These are phyloP conservation scores for Epichloe hybrida DNA, from an alignment of 2,329 filamentous ascomycete species.

Conservation along the genomic window DNA sequence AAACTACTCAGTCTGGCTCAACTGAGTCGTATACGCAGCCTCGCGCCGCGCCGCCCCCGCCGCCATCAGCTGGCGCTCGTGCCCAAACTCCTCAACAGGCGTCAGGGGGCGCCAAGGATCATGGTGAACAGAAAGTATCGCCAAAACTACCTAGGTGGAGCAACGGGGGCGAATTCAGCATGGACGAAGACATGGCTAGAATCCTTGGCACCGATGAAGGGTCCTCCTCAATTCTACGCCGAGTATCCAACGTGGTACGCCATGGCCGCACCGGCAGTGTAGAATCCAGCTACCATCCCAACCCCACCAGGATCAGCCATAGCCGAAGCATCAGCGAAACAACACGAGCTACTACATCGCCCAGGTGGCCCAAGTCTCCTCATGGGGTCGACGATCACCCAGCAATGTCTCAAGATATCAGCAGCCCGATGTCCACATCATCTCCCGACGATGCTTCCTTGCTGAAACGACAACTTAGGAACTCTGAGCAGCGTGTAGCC, in stretches of 20 bases:
- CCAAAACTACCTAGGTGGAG: conserved; percentile 63
- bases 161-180: conserved; percentile 71
- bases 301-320: conserved; percentile 33
- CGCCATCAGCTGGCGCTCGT: conserved; percentile 15
- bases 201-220: conserved; percentile 69
- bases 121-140: conserved; percentile 37
- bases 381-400: conserved; percentile 38
- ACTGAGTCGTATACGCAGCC: conserved; percentile 45
- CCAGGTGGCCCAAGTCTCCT: conserved; percentile 58
- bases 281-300: conserved; percentile 31
- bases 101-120: conserved; percentile 30
- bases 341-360: conserved; percentile 49
- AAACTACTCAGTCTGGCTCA: conserved; percentile 10
- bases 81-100: conserved; percentile 31
- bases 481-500: conserved; percentile 70
- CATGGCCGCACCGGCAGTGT: conserved; percentile 84
- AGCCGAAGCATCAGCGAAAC: conserved; percentile 53
- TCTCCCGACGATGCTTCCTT: conserved; percentile 52
- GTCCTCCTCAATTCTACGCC: conserved; percentile 67
- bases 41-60: conserved; percentile 41
- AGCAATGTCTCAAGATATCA: conserved; percentile 41
- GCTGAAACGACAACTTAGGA: conserved; percentile 63
- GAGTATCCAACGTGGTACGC: conserved; percentile 85
- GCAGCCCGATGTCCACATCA: conserved; percentile 55
- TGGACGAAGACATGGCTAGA: conserved; percentile 91